Evolutionary conservation across 2,329 filamentous ascomycete genomes (phyloP), one percentile per base, ranked within the genome.

Genomic region (Pseudogymnoascus sp.): DNA sequence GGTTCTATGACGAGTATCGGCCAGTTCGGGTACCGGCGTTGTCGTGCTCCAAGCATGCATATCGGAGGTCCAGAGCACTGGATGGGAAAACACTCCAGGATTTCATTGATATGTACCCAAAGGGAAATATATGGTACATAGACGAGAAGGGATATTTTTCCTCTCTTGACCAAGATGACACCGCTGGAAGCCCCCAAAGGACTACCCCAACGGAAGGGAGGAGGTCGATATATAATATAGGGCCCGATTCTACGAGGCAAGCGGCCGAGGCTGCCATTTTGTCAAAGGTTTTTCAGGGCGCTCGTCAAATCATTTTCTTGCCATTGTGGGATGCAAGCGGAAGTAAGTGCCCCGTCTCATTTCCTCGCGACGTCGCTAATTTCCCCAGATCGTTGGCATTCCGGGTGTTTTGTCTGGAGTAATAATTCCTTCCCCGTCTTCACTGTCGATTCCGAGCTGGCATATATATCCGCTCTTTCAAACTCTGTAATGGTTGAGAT

Each of bases 61-160:
- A 60, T 4, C 67, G 63, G 66, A 65, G 64, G 9, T 62, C 64
- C 8, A 62, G 60, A 47, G 60, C 62, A 21, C 29, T 71, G 4
- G 67, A 70, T 65, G 60, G 60, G 2, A 66, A 70, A 47, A 66
- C 64, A 10, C 61, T 71, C 5, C 65, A 68, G 40, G 58, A 64
- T 4, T 60, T 71, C 1, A 67, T 69, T 6, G 65, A 66, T 17
- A 63, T 64, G 1, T 71, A 71, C 59, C 69, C 69, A 0, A 68
- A 70, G 37, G 69, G 69, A 5, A 70, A 71, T 62, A 54, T 71
- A 7, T 71, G 68, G 68, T 70, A 69, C 47, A 65, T 71, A 33
- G 69, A 70, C 40, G 64, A 70, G 8, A 66, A 69, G 21, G 68
- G 68, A 1, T 70, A 66, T 60, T 70, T 70, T 44, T 68, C 68